Base-by-base conservation (phyloP, 2,329 filamentous ascomycete genomes). In the Colletotrichum endophyticum region DNA sequence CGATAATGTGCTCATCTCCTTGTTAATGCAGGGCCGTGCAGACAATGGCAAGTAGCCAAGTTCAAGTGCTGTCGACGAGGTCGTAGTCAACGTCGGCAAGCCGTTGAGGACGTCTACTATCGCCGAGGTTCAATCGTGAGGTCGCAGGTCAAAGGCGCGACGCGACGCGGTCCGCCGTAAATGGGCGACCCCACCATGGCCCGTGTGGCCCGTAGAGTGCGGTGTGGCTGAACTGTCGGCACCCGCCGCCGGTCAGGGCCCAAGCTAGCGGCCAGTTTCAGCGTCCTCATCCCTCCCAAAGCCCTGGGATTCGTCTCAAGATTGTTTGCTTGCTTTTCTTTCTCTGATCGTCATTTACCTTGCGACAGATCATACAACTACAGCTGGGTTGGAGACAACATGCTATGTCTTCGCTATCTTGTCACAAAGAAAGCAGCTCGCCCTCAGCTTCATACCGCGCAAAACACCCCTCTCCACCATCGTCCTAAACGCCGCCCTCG, bases 81-180 rank as follows among this genome's bases (percentile, higher is more conserved):
- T 39, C 32, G 15, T 39, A 30, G 32, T 25, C 62, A 28, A 27
- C 22, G 61, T 63, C 28, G 61, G 62, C 62, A 27, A 9, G 62
- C 30, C n/a, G 32, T 32, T 59, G 22, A 44, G 67, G 73, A 66
- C 36, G 62, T 62, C 62, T 53, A 64, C 39, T 30, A 75, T 32
- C 56, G 36, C 70, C 69, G 56, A 75, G 30, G 62, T 70, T 73
- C 66, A 68, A 62, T 39, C 9, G 72, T 57, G 72, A 70, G 16
- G 66, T 70, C 70, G 72, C 72, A 56, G 72, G 66, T 63, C 57
- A 64, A n/a, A 49, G 66, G 59, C 71, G 70, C 70, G 73, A 75
- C 73, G 73, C 70, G 73, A 76, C 70, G 70, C 67, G 72, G 57
- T 49, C 44, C 64, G 63, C 64, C 70, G 70, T 76, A 59, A 73